Evolutionary conservation across 2,329 filamentous ascomycete species (phyloP).

Genomic region (Apiospora sp.): DNA sequence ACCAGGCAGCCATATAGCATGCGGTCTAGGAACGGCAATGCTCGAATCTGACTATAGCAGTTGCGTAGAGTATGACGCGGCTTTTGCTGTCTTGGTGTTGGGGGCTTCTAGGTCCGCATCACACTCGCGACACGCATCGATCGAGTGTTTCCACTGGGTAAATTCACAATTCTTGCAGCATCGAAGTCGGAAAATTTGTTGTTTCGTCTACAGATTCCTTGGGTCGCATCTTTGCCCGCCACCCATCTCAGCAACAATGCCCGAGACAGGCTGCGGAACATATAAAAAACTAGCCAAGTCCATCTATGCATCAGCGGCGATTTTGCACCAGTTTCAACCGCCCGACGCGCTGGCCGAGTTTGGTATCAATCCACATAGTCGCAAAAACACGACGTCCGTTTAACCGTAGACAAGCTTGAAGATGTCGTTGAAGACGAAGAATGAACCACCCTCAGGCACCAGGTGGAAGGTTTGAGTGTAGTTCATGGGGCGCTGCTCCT

Average conservation of each 20-base stretch:
- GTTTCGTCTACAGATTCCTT: conserved; percentile 12
- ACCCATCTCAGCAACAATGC: not conserved
- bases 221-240: not conserved
- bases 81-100: not conserved
- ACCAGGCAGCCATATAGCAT: conserved; percentile 1
- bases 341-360: not conserved
- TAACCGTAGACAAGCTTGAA: conserved; percentile 86
- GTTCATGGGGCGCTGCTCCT: conserved; percentile 85
- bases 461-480: conserved; percentile 93
- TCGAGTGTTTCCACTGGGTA: not conserved
- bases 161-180: not conserved
- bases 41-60: not conserved
- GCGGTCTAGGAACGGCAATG: not conserved
- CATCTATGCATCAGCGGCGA: conserved; percentile 1
- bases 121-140: not conserved
- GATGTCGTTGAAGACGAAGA: conserved; percentile 92
- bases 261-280: not conserved
- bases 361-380: not conserved
- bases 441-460: conserved; percentile 72
- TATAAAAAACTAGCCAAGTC: conserved; percentile 10
- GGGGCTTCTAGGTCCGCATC: not conserved
- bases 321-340: not conserved
- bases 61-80: conserved; percentile 19
- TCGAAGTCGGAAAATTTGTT: not conserved
- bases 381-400: conserved; percentile 10